A percentile compares a stretch with the other conserved stretches of the same genome.
These are phyloP conservation scores for Kuraishia borneana DNA, from an alignment of 805 yeast species.

Conservation along the genomic window DNA sequence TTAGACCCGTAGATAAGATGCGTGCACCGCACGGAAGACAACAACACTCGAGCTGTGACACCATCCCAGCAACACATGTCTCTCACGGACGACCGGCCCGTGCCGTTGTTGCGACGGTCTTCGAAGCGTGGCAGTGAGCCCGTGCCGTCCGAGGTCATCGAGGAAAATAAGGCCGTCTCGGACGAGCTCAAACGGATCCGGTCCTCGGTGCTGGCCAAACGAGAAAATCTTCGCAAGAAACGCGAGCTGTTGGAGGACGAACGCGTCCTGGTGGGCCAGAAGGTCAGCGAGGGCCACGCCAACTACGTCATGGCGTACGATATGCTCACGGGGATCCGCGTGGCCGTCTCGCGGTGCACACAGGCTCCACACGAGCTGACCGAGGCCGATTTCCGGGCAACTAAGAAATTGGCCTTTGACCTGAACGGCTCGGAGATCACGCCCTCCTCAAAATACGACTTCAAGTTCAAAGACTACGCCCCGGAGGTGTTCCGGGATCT, in stretches of 20 bases:
- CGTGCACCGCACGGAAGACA: too few species aligned
- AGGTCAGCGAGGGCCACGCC: conserved; percentile 85
- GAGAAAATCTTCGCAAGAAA: conserved; percentile 29
- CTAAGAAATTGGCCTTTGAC: conserved; percentile 79
- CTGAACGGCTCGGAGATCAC: conserved; percentile 79
- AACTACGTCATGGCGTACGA: conserved; percentile 92
- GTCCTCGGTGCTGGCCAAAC: conserved; percentile 30
- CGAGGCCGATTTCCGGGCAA: conserved; percentile 57
- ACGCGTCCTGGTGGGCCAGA: conserved; percentile 61
- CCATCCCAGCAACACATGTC: too few species aligned
- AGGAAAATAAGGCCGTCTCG: conserved; percentile 3
- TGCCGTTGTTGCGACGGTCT: too few species aligned
- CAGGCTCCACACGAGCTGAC: conserved; percentile 68
- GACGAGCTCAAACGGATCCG: conserved; percentile 41
- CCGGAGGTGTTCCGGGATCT: conserved; percentile 91
- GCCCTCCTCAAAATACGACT: conserved; percentile 90
- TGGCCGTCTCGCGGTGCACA: conserved; percentile 87
- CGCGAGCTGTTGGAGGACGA: conserved; percentile 36
- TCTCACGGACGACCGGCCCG: too few species aligned
- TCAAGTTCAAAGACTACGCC: conserved; percentile 91
- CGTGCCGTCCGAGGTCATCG: too few species aligned
- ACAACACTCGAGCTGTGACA: too few species aligned
- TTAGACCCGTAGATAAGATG: too few species aligned
- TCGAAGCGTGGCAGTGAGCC: too few species aligned
- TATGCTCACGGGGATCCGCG: conserved; percentile 94